phyloP scores from a whole-genome alignment of 2,329 filamentous ascomycete genomes.

The Pseudogymnoascus sp. region DNA sequence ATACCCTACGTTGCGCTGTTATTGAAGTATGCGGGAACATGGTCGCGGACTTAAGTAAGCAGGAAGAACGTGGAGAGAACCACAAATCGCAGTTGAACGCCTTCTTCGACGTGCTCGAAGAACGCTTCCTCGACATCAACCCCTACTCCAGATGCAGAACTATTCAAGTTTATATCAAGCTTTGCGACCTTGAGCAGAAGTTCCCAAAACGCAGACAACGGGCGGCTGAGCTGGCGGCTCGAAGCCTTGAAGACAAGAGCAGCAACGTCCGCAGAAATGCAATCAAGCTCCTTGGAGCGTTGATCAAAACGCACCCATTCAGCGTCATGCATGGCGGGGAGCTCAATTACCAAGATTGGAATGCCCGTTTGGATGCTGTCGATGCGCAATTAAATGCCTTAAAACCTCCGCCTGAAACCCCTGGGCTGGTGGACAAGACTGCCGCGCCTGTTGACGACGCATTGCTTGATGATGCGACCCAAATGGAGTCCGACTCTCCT shows the following conservation, averaged over 20 bases:
- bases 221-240: conserved; percentile 76
- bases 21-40: conserved; percentile 97
- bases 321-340: conserved; percentile 84
- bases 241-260: conserved; percentile 94
- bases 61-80: conserved; percentile 85
- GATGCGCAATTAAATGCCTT: conserved; percentile 74
- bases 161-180: conserved; percentile 84
- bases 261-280: conserved; percentile 94
- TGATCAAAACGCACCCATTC: conserved; percentile 93
- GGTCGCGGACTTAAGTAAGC: conserved; percentile 79
- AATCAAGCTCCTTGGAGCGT: conserved; percentile 78
- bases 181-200: conserved; percentile 93
- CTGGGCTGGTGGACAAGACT: conserved; percentile 58
- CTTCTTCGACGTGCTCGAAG: conserved; percentile 94
- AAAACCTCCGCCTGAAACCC: conserved; percentile 66
- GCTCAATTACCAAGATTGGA: conserved; percentile 79
- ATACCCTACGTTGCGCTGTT: conserved; percentile 84
- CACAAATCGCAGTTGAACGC: conserved; percentile 92
- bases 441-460: conserved; percentile 67
- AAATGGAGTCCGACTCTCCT: conserved; percentile 57
- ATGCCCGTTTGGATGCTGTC: conserved; percentile 68
- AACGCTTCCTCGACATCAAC: conserved; percentile 92
- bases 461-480: conserved; percentile 81
- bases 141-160: conserved; percentile 89
- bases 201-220: conserved; percentile 86